These are phyloP conservation scores for Pseudogymnoascus sp. DNA, from an alignment of 2,329 filamentous ascomycete species.

Conservation along the genomic window DNA sequence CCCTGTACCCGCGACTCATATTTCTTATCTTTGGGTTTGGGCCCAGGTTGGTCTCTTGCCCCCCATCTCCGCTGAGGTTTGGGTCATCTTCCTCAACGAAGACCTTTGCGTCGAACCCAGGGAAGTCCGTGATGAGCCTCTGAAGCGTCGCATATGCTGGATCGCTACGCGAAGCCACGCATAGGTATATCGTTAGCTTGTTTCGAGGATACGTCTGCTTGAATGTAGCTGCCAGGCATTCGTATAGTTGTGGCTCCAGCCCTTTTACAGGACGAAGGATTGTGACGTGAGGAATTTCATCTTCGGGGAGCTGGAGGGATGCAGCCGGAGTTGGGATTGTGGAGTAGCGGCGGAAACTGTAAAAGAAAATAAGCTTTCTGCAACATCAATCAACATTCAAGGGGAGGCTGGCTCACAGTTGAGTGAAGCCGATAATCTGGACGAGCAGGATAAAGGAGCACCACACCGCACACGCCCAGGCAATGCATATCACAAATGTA, in stretches of 20 bases:
- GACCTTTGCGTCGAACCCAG: constrained; percentile 60
- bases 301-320: constrained; percentile 40
- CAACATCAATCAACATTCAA: constrained; percentile 11
- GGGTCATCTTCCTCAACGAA: constrained; percentile 78
- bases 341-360: constrained; percentile 47
- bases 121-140: constrained; percentile 64
- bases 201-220: constrained; percentile 69
- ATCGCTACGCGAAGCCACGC: constrained; percentile 66
- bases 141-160: constrained; percentile 68
- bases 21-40: constrained; percentile 99
- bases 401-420: constrained; percentile 38
- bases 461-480: constrained; percentile 45
- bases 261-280: constrained; percentile 91
- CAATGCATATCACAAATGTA: constrained; percentile 26
- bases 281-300: constrained; percentile 70
- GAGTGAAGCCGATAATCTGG: constrained; percentile 46
- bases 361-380: constrained; percentile 8
- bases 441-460: constrained; percentile 43
- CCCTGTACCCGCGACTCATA: constrained; percentile 84
- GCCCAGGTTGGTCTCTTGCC: constrained; percentile 54
- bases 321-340: constrained; percentile 39
- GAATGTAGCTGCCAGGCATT: constrained; percentile 83
- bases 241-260: constrained; percentile 80
- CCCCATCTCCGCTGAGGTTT: constrained; percentile 47
- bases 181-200: constrained; percentile 74